Conservation (phyloP, 176 grass and related monocot genomes). For the Neostapfia colusana region DNA sequence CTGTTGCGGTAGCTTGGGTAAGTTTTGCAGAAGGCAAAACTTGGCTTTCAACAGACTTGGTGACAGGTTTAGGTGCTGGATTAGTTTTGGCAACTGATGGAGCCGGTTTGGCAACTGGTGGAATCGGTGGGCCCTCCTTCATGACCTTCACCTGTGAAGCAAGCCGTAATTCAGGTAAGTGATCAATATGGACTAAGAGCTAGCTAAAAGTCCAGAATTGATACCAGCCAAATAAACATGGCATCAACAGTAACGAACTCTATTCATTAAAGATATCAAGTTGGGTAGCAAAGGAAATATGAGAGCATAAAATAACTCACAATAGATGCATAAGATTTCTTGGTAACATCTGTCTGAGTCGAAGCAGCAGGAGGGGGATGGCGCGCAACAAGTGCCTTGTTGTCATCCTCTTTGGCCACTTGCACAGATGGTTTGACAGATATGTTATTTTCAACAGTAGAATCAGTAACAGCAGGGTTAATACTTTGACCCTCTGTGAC, state of each 20-base stretch:
- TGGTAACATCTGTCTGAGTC: slow-evolving; percentile 61
- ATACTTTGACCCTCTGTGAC: background rate
- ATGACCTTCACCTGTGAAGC: slow-evolving; percentile 62
- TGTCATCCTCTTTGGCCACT: slow-evolving; percentile 47
- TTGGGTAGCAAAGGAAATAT: background rate
- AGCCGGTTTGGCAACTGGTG: slow-evolving; percentile 4
- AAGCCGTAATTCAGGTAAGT: slow-evolving; percentile 3
- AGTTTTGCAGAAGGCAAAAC: slow-evolving; percentile 41
- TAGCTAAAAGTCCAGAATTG: background rate
- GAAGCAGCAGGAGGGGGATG: slow-evolving; percentile 14
- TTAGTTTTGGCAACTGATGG: slow-evolving; percentile 52
- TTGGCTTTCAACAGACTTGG: slow-evolving; percentile 44
- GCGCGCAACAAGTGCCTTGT: slow-evolving; percentile 32
- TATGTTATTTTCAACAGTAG: slow-evolving; percentile 39
- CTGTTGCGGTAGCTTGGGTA: background rate
- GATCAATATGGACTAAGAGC: slow-evolving; percentile 7
- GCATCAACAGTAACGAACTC: background rate
- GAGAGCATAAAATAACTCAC: slow-evolving; percentile 58
- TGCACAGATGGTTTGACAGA: slow-evolving; percentile 33
- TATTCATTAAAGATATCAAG: background rate
- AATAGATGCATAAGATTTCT: slow-evolving; percentile 92
- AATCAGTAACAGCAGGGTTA: slow-evolving; percentile 19
- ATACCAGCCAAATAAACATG: background rate
- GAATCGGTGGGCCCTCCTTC: slow-evolving; percentile 55
- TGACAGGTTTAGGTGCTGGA: slow-evolving; percentile 41